Evolutionary conservation across 1,139 yeast genomes (phyloP).

Genomic region (Hemisphaericaspora lyxosophila): DNA sequence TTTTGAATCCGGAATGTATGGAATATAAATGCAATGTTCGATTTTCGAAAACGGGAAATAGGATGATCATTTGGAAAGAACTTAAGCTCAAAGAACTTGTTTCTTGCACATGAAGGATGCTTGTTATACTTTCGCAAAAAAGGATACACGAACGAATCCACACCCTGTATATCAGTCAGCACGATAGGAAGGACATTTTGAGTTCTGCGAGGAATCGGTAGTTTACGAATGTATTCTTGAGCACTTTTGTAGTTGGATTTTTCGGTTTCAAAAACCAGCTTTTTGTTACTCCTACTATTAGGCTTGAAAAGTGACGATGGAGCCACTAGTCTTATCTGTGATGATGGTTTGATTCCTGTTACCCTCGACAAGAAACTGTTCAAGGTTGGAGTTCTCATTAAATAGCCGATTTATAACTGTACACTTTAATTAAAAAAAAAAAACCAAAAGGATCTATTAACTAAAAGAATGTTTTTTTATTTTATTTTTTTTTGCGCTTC

Average conservation of each 20-base stretch:
- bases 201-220: slow-evolving; percentile 1
- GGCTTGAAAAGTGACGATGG: slow-evolving; percentile 1
- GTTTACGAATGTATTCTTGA: slow-evolving; percentile 1
- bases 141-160: slow-evolving; percentile 27
- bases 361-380: neutral
- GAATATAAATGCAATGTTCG: slow-evolving; percentile 40
- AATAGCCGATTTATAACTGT: too few species aligned
- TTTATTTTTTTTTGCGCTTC: slow-evolving; percentile 1
- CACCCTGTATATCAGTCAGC: slow-evolving; percentile 40
- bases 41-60: slow-evolving; percentile 31
- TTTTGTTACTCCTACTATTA: neutral
- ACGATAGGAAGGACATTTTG: slow-evolving; percentile 22
- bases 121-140: slow-evolving; percentile 11
- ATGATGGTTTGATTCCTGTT: neutral
- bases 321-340: slow-evolving; percentile 2
- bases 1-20: slow-evolving; percentile 7
- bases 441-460: too few species aligned
- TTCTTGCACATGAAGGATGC: slow-evolving; percentile 23
- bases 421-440: too few species aligned
- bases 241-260: slow-evolving; percentile 3
- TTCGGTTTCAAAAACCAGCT: neutral
- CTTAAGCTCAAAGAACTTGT: slow-evolving; percentile 24
- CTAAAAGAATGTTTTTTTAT: neutral
- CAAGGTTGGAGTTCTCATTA: neutral
- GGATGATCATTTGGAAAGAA: slow-evolving; percentile 32